phyloP scores from a whole-genome alignment of 169 alveolate genomes.

The Perkinsus marinus region DNA sequence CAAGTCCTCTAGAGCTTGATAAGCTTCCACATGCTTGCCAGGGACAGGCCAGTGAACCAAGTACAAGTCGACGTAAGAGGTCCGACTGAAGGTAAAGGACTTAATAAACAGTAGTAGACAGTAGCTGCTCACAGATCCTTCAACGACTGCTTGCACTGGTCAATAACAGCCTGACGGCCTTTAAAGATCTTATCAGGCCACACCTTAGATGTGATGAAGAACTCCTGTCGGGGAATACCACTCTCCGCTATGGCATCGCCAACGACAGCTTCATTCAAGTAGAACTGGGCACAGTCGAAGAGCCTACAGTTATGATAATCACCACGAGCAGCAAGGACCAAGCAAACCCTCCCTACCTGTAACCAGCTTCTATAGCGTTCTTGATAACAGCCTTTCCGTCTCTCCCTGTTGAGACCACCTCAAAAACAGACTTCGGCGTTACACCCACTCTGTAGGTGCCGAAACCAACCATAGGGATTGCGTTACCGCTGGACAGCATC shows the following conservation, averaged over 20 bases:
- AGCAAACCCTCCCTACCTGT: neutral
- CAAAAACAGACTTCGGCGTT: neutral
- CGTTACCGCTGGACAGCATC: neutral
- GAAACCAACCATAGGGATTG: neutral
- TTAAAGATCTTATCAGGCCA: neutral
- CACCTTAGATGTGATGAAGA: neutral
- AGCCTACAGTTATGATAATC: neutral
- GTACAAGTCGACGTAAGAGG: neutral
- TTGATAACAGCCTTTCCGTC: neutral
- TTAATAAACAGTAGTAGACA: neutral
- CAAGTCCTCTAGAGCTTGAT: neutral
- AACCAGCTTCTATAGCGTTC: neutral
- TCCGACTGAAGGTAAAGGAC: neutral
- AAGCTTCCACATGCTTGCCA: neutral
- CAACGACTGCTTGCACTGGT: neutral
- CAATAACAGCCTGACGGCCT: neutral
- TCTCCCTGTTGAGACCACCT: neutral
- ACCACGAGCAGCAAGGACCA: neutral
- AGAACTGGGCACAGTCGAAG: neutral
- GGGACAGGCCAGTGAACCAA: neutral
- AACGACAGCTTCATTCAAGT: neutral
- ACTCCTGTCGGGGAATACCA: neutral
- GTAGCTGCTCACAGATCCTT: neutral
- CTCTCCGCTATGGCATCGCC: neutral
- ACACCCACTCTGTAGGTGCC: neutral